Percentiles rank a stretch among this genome's conserved stretches.
Conservation (phyloP, 495 filamentous ascomycete species). For the Alectoria sarmentosa region DNA sequence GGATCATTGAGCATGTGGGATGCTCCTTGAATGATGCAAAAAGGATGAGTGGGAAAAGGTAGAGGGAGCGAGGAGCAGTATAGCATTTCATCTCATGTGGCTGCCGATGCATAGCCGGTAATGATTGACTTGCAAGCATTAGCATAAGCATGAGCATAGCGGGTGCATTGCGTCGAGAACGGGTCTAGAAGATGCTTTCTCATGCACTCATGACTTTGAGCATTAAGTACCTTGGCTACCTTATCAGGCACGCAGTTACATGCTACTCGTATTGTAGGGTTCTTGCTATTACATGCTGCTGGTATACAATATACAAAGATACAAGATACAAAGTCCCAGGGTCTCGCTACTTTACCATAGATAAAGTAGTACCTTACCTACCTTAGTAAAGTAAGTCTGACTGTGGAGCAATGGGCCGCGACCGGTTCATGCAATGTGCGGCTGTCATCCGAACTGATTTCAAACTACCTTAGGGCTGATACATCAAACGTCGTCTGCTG, state of each 20-base stretch:
- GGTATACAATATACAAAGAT: no score
- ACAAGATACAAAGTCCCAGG: neutral
- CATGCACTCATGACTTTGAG: neutral
- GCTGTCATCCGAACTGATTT: slow-evolving; percentile 15
- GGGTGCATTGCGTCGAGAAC: slow-evolving; percentile 19
- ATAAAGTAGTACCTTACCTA: no score
- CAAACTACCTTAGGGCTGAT: no score
- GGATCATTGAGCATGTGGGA: slow-evolving; percentile 1
- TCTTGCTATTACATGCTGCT: no score
- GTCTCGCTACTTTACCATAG: neutral
- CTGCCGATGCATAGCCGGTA: slow-evolving; percentile 11
- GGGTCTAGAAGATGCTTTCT: slow-evolving; percentile 3
- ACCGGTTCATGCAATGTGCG: slow-evolving; percentile 16
- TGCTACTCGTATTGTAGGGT: no score
- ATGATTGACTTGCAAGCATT: slow-evolving; percentile 1
- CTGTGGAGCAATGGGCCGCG: neutral
- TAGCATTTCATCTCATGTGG: slow-evolving; percentile 5
- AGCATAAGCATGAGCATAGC: no score
- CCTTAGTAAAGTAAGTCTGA: no score
- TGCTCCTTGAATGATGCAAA: neutral
- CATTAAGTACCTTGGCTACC: no score
- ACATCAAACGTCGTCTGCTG: slow-evolving; percentile 13
- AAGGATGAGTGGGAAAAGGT: slow-evolving; percentile 1
- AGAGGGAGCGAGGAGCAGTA: neutral
- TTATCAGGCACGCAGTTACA: no score